Conservation (phyloP, 2,329 filamentous ascomycete species). For the Pleoardoris graminearum region DNA sequence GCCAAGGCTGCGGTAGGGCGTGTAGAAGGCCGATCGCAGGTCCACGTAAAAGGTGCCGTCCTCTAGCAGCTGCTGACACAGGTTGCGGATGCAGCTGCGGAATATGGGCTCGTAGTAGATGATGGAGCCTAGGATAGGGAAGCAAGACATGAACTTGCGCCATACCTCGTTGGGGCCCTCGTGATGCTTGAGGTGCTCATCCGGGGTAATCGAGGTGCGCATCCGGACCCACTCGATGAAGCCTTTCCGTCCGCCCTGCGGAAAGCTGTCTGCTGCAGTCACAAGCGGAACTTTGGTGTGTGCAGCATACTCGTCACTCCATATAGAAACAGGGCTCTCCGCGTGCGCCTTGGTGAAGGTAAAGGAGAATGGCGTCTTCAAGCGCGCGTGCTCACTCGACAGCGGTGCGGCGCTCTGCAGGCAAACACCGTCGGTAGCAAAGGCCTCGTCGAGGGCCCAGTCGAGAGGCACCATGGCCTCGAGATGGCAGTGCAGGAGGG, state of each 20-base stretch:
- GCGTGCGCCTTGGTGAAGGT: slow-evolving; percentile 49
- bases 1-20: slow-evolving; percentile 68
- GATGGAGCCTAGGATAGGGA: slow-evolving; percentile 72
- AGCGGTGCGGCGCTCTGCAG: slow-evolving; percentile 65
- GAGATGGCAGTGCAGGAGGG: slow-evolving; percentile 82
- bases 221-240: slow-evolving; percentile 79
- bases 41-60: slow-evolving; percentile 89
- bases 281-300: slow-evolving; percentile 62
- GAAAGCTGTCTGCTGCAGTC: slow-evolving; percentile 72
- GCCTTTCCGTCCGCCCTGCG: slow-evolving; percentile 68
- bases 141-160: slow-evolving; percentile 77
- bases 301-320: slow-evolving; percentile 66
- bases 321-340: slow-evolving; percentile 58
- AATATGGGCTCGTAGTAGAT: slow-evolving; percentile 92
- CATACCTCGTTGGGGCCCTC: slow-evolving; percentile 84
- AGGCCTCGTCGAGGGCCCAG: slow-evolving; percentile 72
- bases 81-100: slow-evolving; percentile 70
- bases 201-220: slow-evolving; percentile 70
- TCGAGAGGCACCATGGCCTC: slow-evolving; percentile 90
- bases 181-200: slow-evolving; percentile 77
- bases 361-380: slow-evolving; percentile 64
- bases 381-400: slow-evolving; percentile 55
- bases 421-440: slow-evolving; percentile 74
- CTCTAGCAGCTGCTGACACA: slow-evolving; percentile 71
- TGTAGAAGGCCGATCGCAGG: slow-evolving; percentile 73